Conservation (phyloP, 106 monocot species). For the Cymbidium sinense region DNA sequence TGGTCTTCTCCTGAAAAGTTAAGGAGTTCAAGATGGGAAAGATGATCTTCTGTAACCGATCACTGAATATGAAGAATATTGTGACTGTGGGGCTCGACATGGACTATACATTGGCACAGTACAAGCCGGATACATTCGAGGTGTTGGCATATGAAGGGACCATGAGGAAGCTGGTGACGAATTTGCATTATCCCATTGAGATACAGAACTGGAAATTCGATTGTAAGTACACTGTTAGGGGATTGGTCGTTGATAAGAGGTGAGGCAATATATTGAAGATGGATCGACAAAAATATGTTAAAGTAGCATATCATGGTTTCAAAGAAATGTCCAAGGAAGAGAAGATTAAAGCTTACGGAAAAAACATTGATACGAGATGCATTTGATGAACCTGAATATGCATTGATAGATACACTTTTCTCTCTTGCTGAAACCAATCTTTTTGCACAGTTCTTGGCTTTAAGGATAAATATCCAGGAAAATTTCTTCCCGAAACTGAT, state of each 20-base stretch:
- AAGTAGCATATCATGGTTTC: too few species aligned
- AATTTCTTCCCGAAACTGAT: too few species aligned
- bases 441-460: too few species aligned
- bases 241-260: constrained; percentile 92
- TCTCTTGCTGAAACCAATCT: too few species aligned
- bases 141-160: constrained; percentile 82
- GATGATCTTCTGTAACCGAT: constrained; percentile 81
- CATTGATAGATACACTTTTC: too few species aligned
- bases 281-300: too few species aligned
- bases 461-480: too few species aligned
- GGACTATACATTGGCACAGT: constrained; percentile 97
- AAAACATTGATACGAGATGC: too few species aligned
- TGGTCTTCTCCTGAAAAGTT: constrained; percentile 39
- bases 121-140: constrained; percentile 95
- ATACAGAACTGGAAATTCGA: constrained; percentile 75
- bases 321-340: too few species aligned
- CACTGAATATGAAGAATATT: constrained; percentile 88
- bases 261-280: constrained; percentile 97
- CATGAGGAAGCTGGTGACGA: constrained; percentile 64
- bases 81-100: constrained; percentile 95
- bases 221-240: constrained; percentile 97
- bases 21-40: constrained; percentile 49
- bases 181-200: constrained; percentile 73
- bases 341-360: too few species aligned
- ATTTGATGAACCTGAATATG: too few species aligned